Percentiles rank a stretch among this genome's conserved stretches.
These are phyloP conservation scores for Debaryomycetaceae sp. DNA, from an alignment of 1,139 yeast genomes.

Conservation along the genomic window DNA sequence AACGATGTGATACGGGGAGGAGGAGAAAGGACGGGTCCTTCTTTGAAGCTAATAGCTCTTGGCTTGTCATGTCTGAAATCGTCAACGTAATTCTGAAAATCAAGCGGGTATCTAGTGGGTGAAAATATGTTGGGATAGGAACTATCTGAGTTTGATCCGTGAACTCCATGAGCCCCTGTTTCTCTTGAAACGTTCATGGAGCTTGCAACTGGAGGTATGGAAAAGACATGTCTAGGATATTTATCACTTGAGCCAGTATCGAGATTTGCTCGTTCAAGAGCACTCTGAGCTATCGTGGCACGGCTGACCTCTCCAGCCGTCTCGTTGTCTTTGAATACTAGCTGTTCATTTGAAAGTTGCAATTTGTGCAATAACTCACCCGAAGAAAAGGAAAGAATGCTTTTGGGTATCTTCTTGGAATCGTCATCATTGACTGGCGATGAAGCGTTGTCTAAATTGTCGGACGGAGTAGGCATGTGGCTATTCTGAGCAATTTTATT, in stretches of 20 bases:
- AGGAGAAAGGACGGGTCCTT: not conserved
- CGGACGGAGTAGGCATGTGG: not conserved
- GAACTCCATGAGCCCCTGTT: not conserved
- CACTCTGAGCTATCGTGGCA: not conserved
- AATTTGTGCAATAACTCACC: conserved; percentile 35
- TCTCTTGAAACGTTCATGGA: not conserved
- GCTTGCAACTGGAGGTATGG: not conserved
- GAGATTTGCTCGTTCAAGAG: not conserved
- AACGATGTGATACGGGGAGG: conserved; percentile 1
- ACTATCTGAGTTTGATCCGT: not conserved
- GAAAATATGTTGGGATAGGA: not conserved
- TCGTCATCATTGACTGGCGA: not conserved
- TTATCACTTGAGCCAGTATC: too few relatives aligned
- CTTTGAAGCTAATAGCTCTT: not conserved
- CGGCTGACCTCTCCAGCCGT: not conserved
- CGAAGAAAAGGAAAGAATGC: conserved; percentile 25
- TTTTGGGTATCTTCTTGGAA: conserved; percentile 1
- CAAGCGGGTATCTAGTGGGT: not conserved
- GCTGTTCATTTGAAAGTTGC: conserved; percentile 13
- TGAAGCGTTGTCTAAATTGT: not conserved
- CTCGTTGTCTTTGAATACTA: not conserved
- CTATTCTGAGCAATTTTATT: not conserved
- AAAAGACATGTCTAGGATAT: too few relatives aligned
- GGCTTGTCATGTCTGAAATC: conserved; percentile 2
- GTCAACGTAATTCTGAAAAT: not conserved